A percentile compares a stretch with the other conserved stretches of the same genome.
Evolutionary conservation across 805 yeast species (phyloP).

Genomic region (Starmerella tilneyi): DNA sequence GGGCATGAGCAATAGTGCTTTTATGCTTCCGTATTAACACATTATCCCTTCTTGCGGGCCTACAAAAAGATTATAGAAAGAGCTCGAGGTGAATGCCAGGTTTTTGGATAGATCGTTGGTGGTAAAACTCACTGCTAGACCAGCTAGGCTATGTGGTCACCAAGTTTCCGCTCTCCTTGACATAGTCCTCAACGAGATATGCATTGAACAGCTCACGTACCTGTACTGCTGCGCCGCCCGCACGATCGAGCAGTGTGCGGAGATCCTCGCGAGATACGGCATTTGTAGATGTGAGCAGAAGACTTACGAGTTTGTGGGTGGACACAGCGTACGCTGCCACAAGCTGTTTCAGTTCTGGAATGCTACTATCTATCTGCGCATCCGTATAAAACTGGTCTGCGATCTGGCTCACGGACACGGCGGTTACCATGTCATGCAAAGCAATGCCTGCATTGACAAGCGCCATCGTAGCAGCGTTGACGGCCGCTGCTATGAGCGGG

Average conservation of each 20-base stretch:
- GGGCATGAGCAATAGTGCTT: too few species aligned
- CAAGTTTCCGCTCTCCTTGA: background rate
- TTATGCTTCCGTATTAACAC: too few species aligned
- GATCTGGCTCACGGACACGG: conserved; percentile 25
- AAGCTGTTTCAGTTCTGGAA: conserved; percentile 16
- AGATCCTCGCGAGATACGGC: conserved; percentile 17
- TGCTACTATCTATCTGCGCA: conserved; percentile 12
- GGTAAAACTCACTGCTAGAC: background rate
- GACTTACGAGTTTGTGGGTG: conserved; percentile 19
- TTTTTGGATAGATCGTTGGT: too few species aligned
- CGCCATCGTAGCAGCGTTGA: conserved; percentile 61
- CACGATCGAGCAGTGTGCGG: conserved; percentile 17
- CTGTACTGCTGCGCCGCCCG: conserved; percentile 20
- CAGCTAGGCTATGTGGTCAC: background rate
- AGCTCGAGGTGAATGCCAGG: background rate
- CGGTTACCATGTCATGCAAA: conserved; percentile 60
- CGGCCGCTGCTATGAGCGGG: conserved; percentile 40
- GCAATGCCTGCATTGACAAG: conserved; percentile 79
- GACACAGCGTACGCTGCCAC: conserved; percentile 22
- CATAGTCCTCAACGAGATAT: conserved; percentile 25
- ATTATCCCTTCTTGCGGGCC: background rate
- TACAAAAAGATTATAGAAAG: too few species aligned
- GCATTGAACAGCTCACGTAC: conserved; percentile 23
- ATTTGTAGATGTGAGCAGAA: conserved; percentile 19
- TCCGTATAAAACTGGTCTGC: conserved; percentile 19